Evolutionary conservation across 1,139 yeast genomes (phyloP), one percentile per base, ranked within the genome.

Genomic region (Torulaspora pretoriensis): DNA sequence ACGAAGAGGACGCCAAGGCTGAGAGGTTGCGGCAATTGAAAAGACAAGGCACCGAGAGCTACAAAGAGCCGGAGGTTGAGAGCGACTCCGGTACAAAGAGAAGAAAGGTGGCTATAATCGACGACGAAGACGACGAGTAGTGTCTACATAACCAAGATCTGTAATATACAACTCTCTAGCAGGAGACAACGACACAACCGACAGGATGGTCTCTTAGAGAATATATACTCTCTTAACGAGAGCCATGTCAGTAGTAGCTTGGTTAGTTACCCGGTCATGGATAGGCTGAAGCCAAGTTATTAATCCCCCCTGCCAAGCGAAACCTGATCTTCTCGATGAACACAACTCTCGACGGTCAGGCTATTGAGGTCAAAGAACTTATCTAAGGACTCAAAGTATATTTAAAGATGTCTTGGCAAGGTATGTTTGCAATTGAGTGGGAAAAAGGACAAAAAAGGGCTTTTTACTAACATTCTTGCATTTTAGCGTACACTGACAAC

Each of bases 401-500:
- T 36, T 19, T 7, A 42, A 25, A 40, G 28, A 68, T 68, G 72
- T 68, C 72, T 62, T 69, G 71, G 72, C 72, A 67, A 68, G 69
- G 69, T 68, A 64, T 61, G 70, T 59, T 38, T 53, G 30, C 29
- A 23, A 30, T 24, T 17, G 37, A 16, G 16, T 12, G 13, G 9
- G 23, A 40, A 36, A 17, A 17, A 19, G 35, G 30, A 12, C 7
- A 33, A 9, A n/a, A 38, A 12, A 29, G 33, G 8, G 10, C 13
- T 28, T 36, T 31, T 13, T 26, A 45, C 53, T 48, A 51, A 52
- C 50, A 30, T 6, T 27, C 9, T 16, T n/a, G 13, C 9, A 13
- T 38, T 31, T 6, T 33, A 68, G 97, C 96, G 50, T 92, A 92
- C 75, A 89, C 97, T 50, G 97, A 92, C 67, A 89, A 89, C 70